Percentiles rank a stretch among this genome's conserved stretches.
These are phyloP conservation scores for Calonectria pauciramosa DNA, from an alignment of 2,329 filamentous ascomycete species.

Conservation along the genomic window DNA sequence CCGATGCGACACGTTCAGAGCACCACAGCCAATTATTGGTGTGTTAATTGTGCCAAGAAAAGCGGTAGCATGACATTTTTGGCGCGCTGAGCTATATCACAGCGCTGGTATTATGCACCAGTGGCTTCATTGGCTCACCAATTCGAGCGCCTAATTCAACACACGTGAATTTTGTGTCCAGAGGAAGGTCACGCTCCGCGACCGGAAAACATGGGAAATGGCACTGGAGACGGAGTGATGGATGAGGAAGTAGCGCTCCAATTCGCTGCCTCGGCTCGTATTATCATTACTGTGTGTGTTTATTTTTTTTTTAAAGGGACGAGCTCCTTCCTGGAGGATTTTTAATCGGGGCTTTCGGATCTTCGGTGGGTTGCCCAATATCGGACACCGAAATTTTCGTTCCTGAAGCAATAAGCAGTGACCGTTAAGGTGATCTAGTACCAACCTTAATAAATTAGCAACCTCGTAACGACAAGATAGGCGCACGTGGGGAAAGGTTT, in stretches of 20 bases:
- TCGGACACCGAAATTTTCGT: not conserved
- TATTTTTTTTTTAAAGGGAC: not conserved
- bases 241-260: not conserved
- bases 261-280: not conserved
- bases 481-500: not conserved
- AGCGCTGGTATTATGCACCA: not conserved
- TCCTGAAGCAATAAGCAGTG: not conserved
- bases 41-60: conserved; percentile 8
- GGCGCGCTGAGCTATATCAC: not conserved
- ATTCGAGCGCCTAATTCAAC: not conserved
- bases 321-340: not conserved
- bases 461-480: not conserved
- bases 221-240: not conserved
- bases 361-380: not conserved
- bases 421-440: not conserved
- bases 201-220: not conserved
- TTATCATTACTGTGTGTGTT: not conserved
- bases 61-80: conserved; percentile 3
- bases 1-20: conserved; percentile 7
- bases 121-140: not conserved
- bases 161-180: not conserved
- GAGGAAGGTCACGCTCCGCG: not conserved
- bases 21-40: conserved; percentile 11
- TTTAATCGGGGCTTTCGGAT: not conserved
- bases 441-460: conserved; percentile 6